A percentile compares a stretch with the other conserved stretches of the same genome.
Conservation (phyloP, 441 rosid species). For the Brassica hybrid region DNA sequence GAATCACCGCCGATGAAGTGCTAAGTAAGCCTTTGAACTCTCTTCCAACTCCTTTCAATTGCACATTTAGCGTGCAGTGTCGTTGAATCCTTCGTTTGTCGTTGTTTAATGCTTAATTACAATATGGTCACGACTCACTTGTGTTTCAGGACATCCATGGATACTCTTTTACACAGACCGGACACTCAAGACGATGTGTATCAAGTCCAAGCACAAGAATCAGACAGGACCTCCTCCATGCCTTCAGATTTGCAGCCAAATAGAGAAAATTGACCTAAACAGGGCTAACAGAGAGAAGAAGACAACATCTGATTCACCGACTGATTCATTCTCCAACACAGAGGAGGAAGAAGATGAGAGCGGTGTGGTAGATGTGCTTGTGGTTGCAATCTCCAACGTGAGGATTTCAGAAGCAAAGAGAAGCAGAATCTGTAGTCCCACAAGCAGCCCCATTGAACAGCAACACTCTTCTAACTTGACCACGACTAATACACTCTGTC, state of each 20-base stretch:
- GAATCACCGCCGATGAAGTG: slow-evolving; percentile 93
- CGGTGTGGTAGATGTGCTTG: slow-evolving; percentile 80
- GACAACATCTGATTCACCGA: slow-evolving; percentile 33
- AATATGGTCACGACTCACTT: neutral
- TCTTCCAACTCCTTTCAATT: slow-evolving; percentile 1
- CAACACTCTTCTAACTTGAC: slow-evolving; percentile 92
- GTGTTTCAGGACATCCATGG: slow-evolving; percentile 88
- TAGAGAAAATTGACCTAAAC: slow-evolving; percentile 36
- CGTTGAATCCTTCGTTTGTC: slow-evolving; percentile 19
- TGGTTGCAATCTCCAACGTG: slow-evolving; percentile 84
- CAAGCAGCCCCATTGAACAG: slow-evolving; percentile 78
- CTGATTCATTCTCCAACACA: slow-evolving; percentile 49
- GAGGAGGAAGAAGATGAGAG: slow-evolving; percentile 86
- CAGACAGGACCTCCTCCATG: slow-evolving; percentile 50
- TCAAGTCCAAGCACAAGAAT: slow-evolving; percentile 70
- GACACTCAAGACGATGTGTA: slow-evolving; percentile 62
- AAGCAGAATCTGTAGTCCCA: slow-evolving; percentile 80
- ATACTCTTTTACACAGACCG: slow-evolving; percentile 85
- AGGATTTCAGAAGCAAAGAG: slow-evolving; percentile 92
- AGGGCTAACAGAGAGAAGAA: slow-evolving; percentile 39
- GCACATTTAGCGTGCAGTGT: neutral
- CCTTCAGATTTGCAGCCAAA: slow-evolving; percentile 39
- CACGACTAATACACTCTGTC: slow-evolving; percentile 76
- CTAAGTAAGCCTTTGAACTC: slow-evolving; percentile 59
- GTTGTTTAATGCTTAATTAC: slow-evolving; percentile 5